phyloP scores from a whole-genome alignment of 129 eudicot species.

The Lonicera japonica region DNA sequence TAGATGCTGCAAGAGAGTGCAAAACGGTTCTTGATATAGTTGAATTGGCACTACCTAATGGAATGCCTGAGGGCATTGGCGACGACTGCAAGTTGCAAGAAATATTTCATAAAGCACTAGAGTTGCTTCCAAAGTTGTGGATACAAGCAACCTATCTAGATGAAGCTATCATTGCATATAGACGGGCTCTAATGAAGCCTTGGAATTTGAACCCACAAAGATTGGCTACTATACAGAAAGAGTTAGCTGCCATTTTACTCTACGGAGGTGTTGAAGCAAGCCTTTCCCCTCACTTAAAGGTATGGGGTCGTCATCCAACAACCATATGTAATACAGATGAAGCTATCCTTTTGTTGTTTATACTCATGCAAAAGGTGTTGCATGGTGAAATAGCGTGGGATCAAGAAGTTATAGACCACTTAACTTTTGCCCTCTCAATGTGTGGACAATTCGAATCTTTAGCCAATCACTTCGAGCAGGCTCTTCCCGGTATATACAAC shows the following conservation, averaged over 20 bases:
- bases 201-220: slow-evolving; percentile 74
- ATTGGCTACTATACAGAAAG: slow-evolving; percentile 68
- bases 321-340: slow-evolving; percentile 51
- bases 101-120: slow-evolving; percentile 89
- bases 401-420: slow-evolving; percentile 69
- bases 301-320: slow-evolving; percentile 43
- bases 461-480: slow-evolving; percentile 74
- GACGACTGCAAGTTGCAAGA: slow-evolving; percentile 78
- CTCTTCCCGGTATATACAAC: slow-evolving; percentile 19
- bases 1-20: slow-evolving; percentile 97
- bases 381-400: slow-evolving; percentile 75
- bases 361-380: slow-evolving; percentile 66
- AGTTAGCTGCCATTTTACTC: slow-evolving; percentile 68
- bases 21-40: slow-evolving; percentile 71
- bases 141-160: slow-evolving; percentile 59
- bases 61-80: slow-evolving; percentile 46
- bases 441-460: slow-evolving; percentile 63
- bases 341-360: slow-evolving; percentile 70
- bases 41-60: slow-evolving; percentile 85
- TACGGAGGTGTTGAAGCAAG: slow-evolving; percentile 76
- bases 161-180: slow-evolving; percentile 74
- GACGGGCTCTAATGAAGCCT: slow-evolving; percentile 74
- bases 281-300: slow-evolving; percentile 44
- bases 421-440: slow-evolving; percentile 68
- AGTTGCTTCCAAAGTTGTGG: slow-evolving; percentile 87